Base-by-base conservation (phyloP, 2,329 filamentous ascomycete species). In the Neonectria coccinea region DNA sequence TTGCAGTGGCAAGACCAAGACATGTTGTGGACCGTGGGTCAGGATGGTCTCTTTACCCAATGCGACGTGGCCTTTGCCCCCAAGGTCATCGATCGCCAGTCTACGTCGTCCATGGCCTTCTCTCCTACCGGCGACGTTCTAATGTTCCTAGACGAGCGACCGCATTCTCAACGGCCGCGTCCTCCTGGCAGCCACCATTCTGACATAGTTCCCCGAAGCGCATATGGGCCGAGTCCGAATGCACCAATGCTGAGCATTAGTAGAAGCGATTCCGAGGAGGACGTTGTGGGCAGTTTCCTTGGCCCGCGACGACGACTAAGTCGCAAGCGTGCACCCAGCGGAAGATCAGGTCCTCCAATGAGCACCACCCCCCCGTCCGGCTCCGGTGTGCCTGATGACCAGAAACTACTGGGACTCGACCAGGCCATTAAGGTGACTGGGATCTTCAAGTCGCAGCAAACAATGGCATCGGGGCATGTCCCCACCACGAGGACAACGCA, bases 1-100 rank as follows among this genome's bases (percentile, higher is more conserved):
- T 74, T 91, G 16, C 76, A 89, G 7, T 92, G 89, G 89, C 87
- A 86, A 60, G 84, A 89, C 66, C 85, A 88, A 65, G 88, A 91
- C 67, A 82, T 90, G 50, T 77, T 92, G 1, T 92, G 89, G 89
- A 89, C 88, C 1, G 89, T 85, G 7, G 88, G 88, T 1, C 83
- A 82, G 25, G 89, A 91, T 67, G 87, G 87, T 0, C 75, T 84
- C 3, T 90, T 92, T 64, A 85, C 83, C 29, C 89, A 91, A 71
- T 89, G 86, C 66, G 89, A 92, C 73, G 82, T 91, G 20, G 86
- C 87, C 0, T 91, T 86, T 77, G 87, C 88, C 0, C 86, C 86
- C 3, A 87, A 87, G 69, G 84, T 87, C 16, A 85, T 91, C 52
- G 88, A 91, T 72, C 84, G 87, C 18, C 85, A 88, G 56, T 83